phyloP scores from a whole-genome alignment of 108 stramenopile species.

The Thalassiosira profunda region DNA sequence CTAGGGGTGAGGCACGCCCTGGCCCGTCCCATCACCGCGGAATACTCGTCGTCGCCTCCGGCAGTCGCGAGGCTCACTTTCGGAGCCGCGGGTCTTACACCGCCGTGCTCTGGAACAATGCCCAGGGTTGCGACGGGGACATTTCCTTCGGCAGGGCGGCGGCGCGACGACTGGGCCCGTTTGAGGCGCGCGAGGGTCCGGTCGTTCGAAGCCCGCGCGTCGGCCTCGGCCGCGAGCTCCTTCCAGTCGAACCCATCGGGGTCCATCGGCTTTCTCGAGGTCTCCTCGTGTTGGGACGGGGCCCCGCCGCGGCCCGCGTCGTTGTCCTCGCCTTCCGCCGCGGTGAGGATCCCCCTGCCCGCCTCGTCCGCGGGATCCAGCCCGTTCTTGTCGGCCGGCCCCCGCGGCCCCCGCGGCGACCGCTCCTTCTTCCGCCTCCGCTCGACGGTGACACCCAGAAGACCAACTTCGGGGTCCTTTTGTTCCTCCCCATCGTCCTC shows the following conservation, averaged over 20 bases:
- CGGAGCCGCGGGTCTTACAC: too few relatives aligned
- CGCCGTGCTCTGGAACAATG: too few relatives aligned
- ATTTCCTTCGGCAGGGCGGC: too few relatives aligned
- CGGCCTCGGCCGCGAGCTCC: constrained; percentile 5
- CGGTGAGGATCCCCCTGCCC: too few relatives aligned
- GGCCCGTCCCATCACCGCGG: not conserved
- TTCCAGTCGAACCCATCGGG: constrained; percentile 33
- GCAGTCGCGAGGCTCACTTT: too few relatives aligned
- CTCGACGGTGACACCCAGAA: constrained; percentile 40
- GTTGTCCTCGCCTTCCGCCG: not conserved
- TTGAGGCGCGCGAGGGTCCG: too few relatives aligned
- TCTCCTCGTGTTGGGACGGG: not conserved
- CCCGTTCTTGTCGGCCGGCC: constrained; percentile 16
- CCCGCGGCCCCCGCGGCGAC: not conserved
- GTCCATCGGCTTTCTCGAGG: constrained; percentile 7
- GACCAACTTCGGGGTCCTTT: constrained; percentile 14
- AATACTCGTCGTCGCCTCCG: too few relatives aligned
- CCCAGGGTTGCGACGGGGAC: too few relatives aligned
- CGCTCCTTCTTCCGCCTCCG: constrained; percentile 2
- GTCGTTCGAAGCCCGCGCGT: too few relatives aligned
- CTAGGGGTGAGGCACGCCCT: not conserved
- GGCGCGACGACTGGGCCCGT: too few relatives aligned
- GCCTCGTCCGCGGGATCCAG: constrained; percentile 1
- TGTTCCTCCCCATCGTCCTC: not conserved
- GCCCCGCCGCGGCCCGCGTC: not conserved